These are phyloP conservation scores for Nitzschia putrida DNA, from an alignment of 108 stramenopile genomes.

Conservation along the genomic window DNA sequence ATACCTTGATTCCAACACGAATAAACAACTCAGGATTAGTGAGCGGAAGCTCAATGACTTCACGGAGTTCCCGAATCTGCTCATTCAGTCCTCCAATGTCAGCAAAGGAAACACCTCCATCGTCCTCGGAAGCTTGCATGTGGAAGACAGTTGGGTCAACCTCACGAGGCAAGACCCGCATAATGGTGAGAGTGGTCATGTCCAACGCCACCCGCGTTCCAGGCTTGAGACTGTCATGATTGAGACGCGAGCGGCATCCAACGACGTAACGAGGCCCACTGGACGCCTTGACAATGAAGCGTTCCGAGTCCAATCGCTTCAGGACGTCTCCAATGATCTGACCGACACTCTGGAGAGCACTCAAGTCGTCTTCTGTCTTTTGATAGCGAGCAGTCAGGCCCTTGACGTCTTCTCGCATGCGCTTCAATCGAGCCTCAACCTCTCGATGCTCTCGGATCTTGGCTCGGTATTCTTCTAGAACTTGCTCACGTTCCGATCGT, in stretches of 20 bases:
- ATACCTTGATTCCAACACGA: slow-evolving; percentile 97
- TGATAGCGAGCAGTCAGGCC: slow-evolving; percentile 88
- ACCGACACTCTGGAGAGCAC: slow-evolving; percentile 93
- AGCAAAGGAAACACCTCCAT: slow-evolving; percentile 89
- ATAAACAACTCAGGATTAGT: slow-evolving; percentile 98
- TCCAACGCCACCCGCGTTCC: slow-evolving; percentile 97
- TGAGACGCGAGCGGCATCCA: slow-evolving; percentile 89
- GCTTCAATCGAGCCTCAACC: slow-evolving; percentile 89
- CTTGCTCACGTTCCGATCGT: slow-evolving; percentile 81
- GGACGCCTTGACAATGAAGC: slow-evolving; percentile 97
- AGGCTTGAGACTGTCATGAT: slow-evolving; percentile 89
- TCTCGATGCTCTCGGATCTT: slow-evolving; percentile 94
- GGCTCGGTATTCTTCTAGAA: slow-evolving; percentile 87
- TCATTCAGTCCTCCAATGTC: slow-evolving; percentile 97
- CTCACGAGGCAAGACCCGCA: slow-evolving; percentile 96
- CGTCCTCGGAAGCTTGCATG: slow-evolving; percentile 94
- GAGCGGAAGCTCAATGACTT: slow-evolving; percentile 97
- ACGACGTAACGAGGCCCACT: slow-evolving; percentile 97
- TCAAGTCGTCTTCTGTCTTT: slow-evolving; percentile 96
- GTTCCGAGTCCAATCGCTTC: slow-evolving; percentile 92
- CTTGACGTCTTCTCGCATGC: slow-evolving; percentile 85
- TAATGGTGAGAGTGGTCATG: slow-evolving; percentile 99
- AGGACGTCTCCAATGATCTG: slow-evolving; percentile 98
- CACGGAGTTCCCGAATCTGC: slow-evolving; percentile 96
- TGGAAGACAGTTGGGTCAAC: slow-evolving; percentile 99